Conservation (phyloP, 352 stramenopile genomes). For the Phytophthora palmivora region DNA sequence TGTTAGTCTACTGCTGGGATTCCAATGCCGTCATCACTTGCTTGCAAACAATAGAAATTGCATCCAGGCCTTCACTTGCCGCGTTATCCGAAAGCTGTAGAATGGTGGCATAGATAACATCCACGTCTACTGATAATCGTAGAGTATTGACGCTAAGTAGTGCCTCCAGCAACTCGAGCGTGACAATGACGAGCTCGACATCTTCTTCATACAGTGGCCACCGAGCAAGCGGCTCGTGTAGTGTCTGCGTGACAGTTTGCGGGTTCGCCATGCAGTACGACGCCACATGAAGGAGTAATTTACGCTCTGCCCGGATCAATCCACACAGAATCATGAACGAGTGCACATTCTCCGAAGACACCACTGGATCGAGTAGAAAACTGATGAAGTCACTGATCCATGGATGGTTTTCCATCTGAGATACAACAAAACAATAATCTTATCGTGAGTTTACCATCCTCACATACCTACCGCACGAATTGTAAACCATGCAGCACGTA, state of each 20-base stretch:
- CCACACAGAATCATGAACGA: constrained; percentile 53
- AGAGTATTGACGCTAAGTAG: constrained; percentile 47
- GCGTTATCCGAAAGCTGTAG: constrained; percentile 58
- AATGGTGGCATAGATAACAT: constrained; percentile 56
- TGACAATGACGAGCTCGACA: constrained; percentile 59
- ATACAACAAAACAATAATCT: constrained; percentile 7
- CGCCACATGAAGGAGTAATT: constrained; percentile 48
- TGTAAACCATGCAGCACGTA: constrained; percentile 20
- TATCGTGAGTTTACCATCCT: constrained; percentile 3
- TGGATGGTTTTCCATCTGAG: constrained; percentile 43
- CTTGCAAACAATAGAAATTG: constrained; percentile 46
- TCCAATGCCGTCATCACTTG: constrained; percentile 40
- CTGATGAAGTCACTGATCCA: constrained; percentile 58
- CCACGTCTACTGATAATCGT: constrained; percentile 43
- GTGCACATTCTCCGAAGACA: constrained; percentile 60
- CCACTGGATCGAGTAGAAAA: constrained; percentile 50
- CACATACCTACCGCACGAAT: background rate
- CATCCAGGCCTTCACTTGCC: constrained; percentile 50
- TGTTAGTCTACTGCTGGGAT: constrained; percentile 22
- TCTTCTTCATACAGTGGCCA: constrained; percentile 79
- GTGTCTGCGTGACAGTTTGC: constrained; percentile 44
- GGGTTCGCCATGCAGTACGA: constrained; percentile 47
- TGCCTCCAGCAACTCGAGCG: constrained; percentile 50
- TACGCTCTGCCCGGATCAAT: constrained; percentile 40
- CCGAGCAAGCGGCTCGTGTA: constrained; percentile 53